Percentiles rank a stretch among this genome's conserved stretches.
phyloP scores from a whole-genome alignment of 495 filamentous ascomycete genomes.

The Lasiosphaeria miniovina region DNA sequence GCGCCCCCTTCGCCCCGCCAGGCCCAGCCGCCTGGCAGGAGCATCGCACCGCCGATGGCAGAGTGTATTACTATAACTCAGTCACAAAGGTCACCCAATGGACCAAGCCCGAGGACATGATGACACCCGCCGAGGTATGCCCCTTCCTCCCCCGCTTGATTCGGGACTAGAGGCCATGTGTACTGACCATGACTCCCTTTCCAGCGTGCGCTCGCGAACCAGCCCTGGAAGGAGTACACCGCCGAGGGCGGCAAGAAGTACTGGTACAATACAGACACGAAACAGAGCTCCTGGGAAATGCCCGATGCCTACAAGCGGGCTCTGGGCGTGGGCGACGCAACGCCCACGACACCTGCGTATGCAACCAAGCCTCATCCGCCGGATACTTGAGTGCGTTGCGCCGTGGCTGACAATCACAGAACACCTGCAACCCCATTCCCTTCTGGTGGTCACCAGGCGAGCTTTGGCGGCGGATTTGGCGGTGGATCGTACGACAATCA shows the following conservation, averaged over 20 bases:
- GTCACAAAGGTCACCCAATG: constrained; percentile 88
- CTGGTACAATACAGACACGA: constrained; percentile 88
- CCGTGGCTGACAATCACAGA: constrained; percentile 22
- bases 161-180: neutral
- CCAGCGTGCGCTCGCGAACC: constrained; percentile 74
- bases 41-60: constrained; percentile 76
- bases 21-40: constrained; percentile 70
- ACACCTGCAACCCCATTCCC: constrained; percentile 62
- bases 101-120: constrained; percentile 86
- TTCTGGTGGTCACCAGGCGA: constrained; percentile 48
- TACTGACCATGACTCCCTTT: neutral
- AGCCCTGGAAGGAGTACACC: constrained; percentile 92
- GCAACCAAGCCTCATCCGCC: constrained; percentile 27
- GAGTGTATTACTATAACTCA: constrained; percentile 90
- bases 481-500: constrained; percentile 32
- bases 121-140: constrained; percentile 80
- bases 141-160: neutral
- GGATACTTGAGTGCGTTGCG: too few species aligned
- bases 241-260: constrained; percentile 84
- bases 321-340: constrained; percentile 47
- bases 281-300: constrained; percentile 93
- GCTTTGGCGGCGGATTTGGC: constrained; percentile 24
- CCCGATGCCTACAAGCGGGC: constrained; percentile 77
- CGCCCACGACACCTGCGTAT: constrained; percentile 60
- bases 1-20: constrained; percentile 46